These are phyloP conservation scores for Lentinus polychrous DNA, from an alignment of 1,284 basidiomycete genomes.

Conservation along the genomic window DNA sequence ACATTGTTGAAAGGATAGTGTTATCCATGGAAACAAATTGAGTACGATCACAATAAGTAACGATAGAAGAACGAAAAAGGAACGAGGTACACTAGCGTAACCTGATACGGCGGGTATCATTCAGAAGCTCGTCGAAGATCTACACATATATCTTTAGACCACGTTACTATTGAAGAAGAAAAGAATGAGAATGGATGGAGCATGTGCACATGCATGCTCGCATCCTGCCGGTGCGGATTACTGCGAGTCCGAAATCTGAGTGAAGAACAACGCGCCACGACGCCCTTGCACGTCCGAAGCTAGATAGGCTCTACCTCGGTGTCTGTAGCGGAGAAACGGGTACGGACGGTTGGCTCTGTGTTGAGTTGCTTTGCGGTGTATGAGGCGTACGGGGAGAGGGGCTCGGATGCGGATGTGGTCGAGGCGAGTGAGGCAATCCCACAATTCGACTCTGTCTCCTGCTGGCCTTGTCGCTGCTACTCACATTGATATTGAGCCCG, in stretches of 20 bases:
- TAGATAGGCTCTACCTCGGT: slow-evolving; percentile 10
- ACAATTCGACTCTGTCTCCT: slow-evolving; percentile 51
- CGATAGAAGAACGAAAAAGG: no score
- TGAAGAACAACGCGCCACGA: not conserved
- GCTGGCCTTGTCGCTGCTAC: slow-evolving; percentile 46
- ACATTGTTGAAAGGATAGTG: no score
- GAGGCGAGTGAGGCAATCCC: slow-evolving; percentile 45
- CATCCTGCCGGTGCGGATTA: not conserved
- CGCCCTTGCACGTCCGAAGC: not conserved
- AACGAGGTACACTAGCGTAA: no score
- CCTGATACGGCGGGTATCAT: no score
- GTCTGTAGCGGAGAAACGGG: slow-evolving; percentile 13
- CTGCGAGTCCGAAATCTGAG: not conserved
- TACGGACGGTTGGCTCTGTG: slow-evolving; percentile 3
- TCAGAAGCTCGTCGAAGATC: no score
- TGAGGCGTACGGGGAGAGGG: slow-evolving; percentile 14
- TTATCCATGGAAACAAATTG: no score
- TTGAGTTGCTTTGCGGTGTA: not conserved
- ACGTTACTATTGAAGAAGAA: no score
- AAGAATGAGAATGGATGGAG: no score
- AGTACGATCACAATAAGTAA: no score
- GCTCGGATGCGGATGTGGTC: slow-evolving; percentile 19
- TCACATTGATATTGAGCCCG: slow-evolving; percentile 58
- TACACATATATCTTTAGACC: no score
- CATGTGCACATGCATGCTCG: no score